phyloP scores from a whole-genome alignment of 208 protist genomes.

The Trypanosoma theileri region DNA sequence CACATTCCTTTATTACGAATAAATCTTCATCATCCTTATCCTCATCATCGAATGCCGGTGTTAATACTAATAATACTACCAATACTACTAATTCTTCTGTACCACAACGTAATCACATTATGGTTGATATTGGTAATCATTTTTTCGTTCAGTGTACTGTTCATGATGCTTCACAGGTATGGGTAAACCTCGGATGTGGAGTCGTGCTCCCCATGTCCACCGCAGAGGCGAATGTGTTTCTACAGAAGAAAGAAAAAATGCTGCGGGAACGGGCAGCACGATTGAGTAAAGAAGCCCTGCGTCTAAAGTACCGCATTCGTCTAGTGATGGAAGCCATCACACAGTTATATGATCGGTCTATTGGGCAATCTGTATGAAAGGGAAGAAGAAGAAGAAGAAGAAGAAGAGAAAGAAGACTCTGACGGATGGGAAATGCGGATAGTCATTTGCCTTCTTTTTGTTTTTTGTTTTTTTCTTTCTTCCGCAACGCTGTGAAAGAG shows the following conservation, averaged over 20 bases:
- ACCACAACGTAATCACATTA: slow-evolving; percentile 52
- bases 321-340: slow-evolving; percentile 75
- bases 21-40: background rate
- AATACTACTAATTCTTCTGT: slow-evolving; percentile 1
- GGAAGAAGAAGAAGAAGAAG: no score
- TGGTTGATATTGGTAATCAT: slow-evolving; percentile 78
- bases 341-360: slow-evolving; percentile 40
- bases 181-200: slow-evolving; percentile 81
- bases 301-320: slow-evolving; percentile 77
- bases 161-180: slow-evolving; percentile 39
- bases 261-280: slow-evolving; percentile 34
- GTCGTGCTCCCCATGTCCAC: slow-evolving; percentile 72
- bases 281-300: slow-evolving; percentile 58
- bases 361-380: slow-evolving; percentile 2
- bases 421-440: background rate
- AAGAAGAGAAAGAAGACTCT: background rate
- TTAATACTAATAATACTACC: background rate
- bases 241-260: slow-evolving; percentile 55
- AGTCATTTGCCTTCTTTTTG: background rate
- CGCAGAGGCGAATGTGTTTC: slow-evolving; percentile 49
- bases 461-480: background rate
- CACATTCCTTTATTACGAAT: slow-evolving; percentile 37
- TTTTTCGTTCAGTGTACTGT: slow-evolving; percentile 68
- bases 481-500: no score
- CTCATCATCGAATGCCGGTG: background rate